Base-by-base conservation (phyloP, 805 yeast genomes). In the Pichia kluyveri region DNA sequence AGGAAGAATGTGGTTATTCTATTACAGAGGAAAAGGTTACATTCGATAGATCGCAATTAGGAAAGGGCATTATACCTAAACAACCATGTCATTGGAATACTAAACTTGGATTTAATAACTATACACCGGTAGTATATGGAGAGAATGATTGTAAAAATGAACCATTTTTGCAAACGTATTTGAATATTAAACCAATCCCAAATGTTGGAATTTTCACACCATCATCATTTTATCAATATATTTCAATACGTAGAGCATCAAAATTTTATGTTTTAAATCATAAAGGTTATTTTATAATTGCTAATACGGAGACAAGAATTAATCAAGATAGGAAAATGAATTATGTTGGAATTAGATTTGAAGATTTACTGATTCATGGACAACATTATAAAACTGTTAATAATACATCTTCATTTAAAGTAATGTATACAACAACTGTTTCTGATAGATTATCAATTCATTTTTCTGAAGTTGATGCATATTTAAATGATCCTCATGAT, bases 331-430 rank as follows among this genome's bases (percentile, higher is more conserved):
- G n/a, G 1, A 38, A 38, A 31, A 53, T 51, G 49, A 51, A 48
- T 11, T 54, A 51, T 39, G 49, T 50, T 9, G 57, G 57, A 14
- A 54, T 54, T n/a, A 28, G 57, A 32, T 54, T 54, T 48, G 57
- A 54, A 41, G 55, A 54, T 46, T 39, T 54, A 19, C 28, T 54
- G 7, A 51, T 44, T 5, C 28, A 40, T 27, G 57, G 55, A 8
- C 19, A 38, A 14, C 15, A 38, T 8, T 30, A 41, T 17, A 45
- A 43, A n/a, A 54, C 57, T 3, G 56, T n/a, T 7, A 38, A 51
- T 32, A 54, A 54, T 38, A 31, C 30, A 10, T 30, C 36, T 5
- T 38, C 50, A 40, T 53, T 43, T 34, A 30, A 54, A 42, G 48
- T 43, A 19, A 30, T 49, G 11, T 49, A 46, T 8, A 37, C 42